These are phyloP conservation scores for Corchorus olitorius DNA, from an alignment of 345 rosid species.

Conservation along the genomic window DNA sequence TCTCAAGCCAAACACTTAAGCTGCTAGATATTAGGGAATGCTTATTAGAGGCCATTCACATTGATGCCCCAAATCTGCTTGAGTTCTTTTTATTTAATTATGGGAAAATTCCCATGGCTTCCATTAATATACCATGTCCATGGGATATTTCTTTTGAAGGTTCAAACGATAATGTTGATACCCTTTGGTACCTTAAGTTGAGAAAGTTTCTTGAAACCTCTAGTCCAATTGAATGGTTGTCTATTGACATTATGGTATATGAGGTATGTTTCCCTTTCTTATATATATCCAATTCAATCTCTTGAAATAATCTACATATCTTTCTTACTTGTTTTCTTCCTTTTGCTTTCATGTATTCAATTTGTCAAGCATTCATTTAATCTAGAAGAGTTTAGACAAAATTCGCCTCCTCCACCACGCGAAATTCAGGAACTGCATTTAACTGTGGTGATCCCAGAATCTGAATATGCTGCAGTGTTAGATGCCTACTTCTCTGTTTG, in stretches of 20 bases:
- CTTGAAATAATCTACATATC: too few relatives aligned
- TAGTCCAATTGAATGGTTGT: too few relatives aligned
- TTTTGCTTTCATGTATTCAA: not conserved
- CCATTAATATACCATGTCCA: not conserved
- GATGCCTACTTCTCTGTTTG: not conserved
- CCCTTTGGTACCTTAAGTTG: too few relatives aligned
- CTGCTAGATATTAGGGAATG: not conserved
- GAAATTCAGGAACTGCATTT: not conserved
- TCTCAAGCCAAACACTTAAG: not conserved
- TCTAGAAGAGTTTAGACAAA: not conserved
- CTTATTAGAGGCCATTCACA: not conserved
- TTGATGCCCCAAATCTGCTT: not conserved
- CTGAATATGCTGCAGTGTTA: not conserved
- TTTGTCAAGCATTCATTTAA: not conserved
- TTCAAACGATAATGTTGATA: not conserved
- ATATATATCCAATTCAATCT: too few relatives aligned
- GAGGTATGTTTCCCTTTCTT: too few relatives aligned
- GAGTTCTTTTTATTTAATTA: too few relatives aligned
- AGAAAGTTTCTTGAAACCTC: too few relatives aligned
- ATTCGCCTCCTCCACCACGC: not conserved
- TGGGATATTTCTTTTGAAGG: not conserved
- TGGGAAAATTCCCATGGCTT: not conserved
- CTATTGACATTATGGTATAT: too few relatives aligned
- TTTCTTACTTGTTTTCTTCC: too few relatives aligned
- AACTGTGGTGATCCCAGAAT: not conserved